These are phyloP conservation scores for Brassica rapa DNA, from an alignment of 345 rosid genomes.

Conservation along the genomic window DNA sequence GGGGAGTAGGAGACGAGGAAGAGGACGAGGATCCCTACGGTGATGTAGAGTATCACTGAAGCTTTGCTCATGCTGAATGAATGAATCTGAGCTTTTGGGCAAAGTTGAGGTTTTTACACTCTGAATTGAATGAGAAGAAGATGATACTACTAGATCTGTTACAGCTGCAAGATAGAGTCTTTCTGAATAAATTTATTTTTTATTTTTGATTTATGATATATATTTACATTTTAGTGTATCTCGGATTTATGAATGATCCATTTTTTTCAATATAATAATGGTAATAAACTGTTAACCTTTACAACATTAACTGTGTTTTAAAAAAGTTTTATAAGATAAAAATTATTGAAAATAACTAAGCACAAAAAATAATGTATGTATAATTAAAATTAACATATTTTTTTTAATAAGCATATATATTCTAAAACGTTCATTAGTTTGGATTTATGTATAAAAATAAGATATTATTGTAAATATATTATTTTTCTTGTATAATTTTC, in stretches of 20 bases:
- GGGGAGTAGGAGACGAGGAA: slow-evolving; percentile 60
- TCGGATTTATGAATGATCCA: background rate
- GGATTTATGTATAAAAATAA: too few relatives aligned
- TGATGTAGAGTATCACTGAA: slow-evolving; percentile 51
- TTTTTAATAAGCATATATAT: too few relatives aligned
- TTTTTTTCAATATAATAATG: too few relatives aligned
- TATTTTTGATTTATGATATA: background rate
- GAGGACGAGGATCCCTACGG: slow-evolving; percentile 54
- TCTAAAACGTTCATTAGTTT: too few relatives aligned
- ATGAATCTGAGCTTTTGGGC: slow-evolving; percentile 1
- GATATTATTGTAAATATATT: too few relatives aligned
- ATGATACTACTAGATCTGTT: slow-evolving; percentile 22
- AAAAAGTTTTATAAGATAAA: too few relatives aligned
- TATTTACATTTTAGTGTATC: too few relatives aligned
- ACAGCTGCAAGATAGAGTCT: background rate
- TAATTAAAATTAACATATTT: too few relatives aligned
- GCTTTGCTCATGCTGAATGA: slow-evolving; percentile 40
- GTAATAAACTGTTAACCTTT: too few relatives aligned
- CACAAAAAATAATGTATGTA: too few relatives aligned
- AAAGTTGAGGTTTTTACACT: slow-evolving; percentile 23
- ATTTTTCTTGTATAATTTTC: background rate
- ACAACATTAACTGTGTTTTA: too few relatives aligned
- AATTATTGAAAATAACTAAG: too few relatives aligned
- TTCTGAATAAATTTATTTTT: background rate
- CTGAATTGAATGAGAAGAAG: background rate